Conservation (phyloP, 768 basidiomycete species). For the Boletales sp. region DNA sequence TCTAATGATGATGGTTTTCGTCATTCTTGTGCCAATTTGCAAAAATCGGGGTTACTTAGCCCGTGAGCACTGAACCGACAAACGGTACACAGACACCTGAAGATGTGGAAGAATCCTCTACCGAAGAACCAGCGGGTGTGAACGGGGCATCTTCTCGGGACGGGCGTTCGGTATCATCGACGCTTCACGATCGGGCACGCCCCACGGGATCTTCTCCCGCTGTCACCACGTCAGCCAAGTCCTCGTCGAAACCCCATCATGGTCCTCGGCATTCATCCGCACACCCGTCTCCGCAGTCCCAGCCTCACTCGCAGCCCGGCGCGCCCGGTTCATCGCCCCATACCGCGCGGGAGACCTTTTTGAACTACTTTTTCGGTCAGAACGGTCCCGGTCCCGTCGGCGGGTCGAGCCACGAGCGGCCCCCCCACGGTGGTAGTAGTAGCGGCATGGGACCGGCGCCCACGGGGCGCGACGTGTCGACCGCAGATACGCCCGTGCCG, state of each 20-base stretch:
- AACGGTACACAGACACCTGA: conserved; percentile 50
- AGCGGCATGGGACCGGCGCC: conserved; percentile 34
- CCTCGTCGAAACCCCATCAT: conserved; percentile 26
- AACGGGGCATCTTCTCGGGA: conserved; percentile 54
- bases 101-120: conserved; percentile 63
- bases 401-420: conserved; percentile 48
- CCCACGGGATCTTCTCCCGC: conserved; percentile 36
- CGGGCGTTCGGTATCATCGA: conserved; percentile 72
- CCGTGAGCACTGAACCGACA: conserved; percentile 58
- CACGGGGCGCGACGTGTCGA: conserved; percentile 64
- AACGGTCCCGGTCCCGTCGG: conserved; percentile 74
- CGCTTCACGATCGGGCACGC: conserved; percentile 71
- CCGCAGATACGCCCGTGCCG: conserved; percentile 45
- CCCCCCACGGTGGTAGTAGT: conserved; percentile 7
- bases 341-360: conserved; percentile 83
- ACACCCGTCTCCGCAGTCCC: conserved; percentile 29
- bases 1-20: conserved; percentile 9
- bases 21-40: conserved; percentile 12
- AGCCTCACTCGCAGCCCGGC: conserved; percentile 23
- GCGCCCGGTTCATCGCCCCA: conserved; percentile 41
- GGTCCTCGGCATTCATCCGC: conserved; percentile 34
- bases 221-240: conserved; percentile 22
- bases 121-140: conserved; percentile 51
- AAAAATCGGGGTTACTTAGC: conserved; percentile 36
- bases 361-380: conserved; percentile 97